Evolutionary conservation across 75 land plant species (phyloP), one percentile per base, ranked within the genome.

Genomic region (Selaginella tamariscina): DNA sequence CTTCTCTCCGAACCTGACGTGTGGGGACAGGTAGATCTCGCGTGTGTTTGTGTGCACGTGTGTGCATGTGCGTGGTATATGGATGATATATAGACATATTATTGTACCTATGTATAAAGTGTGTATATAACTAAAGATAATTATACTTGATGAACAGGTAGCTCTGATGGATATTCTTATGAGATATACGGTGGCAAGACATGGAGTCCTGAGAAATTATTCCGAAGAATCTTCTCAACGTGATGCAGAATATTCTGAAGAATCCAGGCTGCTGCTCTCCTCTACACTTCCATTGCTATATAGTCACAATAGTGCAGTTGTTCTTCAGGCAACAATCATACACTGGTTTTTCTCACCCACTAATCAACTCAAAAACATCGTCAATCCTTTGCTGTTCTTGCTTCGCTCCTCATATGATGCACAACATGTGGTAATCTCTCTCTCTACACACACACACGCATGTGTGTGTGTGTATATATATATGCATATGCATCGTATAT

Each of bases 21-120:
- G 60, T 95, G 99, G 99, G 99, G 95, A 44, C 98, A 94, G 70
- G n/a, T n/a, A n/a, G n/a, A n/a, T n/a, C n/a, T n/a, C n/a, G n/a
- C n/a, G n/a, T n/a, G n/a, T n/a, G n/a, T n/a, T n/a, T n/a, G n/a
- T n/a, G n/a, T n/a, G n/a, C n/a, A n/a, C n/a, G n/a, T n/a, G n/a
- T n/a, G n/a, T n/a, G n/a, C n/a, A n/a, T n/a, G n/a, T n/a, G n/a
- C n/a, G n/a, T n/a, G n/a, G n/a, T n/a, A n/a, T n/a, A n/a, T n/a
- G n/a, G n/a, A n/a, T n/a, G n/a, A n/a, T n/a, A n/a, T n/a, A n/a
- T n/a, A n/a, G n/a, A n/a, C n/a, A n/a, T n/a, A n/a, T n/a, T n/a
- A n/a, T n/a, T n/a, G n/a, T n/a, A n/a, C n/a, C n/a, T n/a, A n/a
- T n/a, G n/a, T n/a, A n/a, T n/a, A n/a, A n/a, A n/a, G n/a, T n/a